Evolutionary conservation across 2,329 filamentous ascomycete genomes (phyloP).

Genomic region (Phoma herbarum): DNA sequence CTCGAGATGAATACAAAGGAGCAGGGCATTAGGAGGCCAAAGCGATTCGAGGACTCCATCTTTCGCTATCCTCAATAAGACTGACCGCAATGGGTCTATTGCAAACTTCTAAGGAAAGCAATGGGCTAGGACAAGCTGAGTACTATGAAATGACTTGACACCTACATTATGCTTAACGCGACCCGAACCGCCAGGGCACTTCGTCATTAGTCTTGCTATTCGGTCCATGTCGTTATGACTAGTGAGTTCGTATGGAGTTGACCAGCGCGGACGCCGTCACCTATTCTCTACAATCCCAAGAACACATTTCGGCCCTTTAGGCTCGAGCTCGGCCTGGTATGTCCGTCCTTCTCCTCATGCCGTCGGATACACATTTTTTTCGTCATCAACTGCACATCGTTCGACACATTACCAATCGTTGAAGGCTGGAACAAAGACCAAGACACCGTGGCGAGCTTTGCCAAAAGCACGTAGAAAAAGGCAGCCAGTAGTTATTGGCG

Average conservation of each 20-base stretch:
- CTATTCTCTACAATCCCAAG: too few relatives aligned
- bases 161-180: background rate
- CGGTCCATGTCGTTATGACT: background rate
- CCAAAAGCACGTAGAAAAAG: constrained; percentile 5
- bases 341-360: background rate
- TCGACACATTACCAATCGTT: constrained; percentile 4
- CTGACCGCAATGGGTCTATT: background rate
- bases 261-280: background rate
- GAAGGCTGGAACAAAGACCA: background rate
- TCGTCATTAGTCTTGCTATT: background rate
- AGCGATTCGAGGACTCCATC: background rate
- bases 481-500: background rate
- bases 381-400: constrained; percentile 3
- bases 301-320: background rate
- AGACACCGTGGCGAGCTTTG: background rate
- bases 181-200: background rate
- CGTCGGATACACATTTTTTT: background rate
- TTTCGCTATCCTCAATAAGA: too few relatives aligned
- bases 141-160: background rate
- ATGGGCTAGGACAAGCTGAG: background rate
- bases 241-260: background rate
- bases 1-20: background rate
- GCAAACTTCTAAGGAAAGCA: background rate
- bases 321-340: constrained; percentile 1
- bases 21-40: background rate